Evolutionary conservation across 164 flowering plant species (phyloP).

Genomic region (Protea cynaroides): DNA sequence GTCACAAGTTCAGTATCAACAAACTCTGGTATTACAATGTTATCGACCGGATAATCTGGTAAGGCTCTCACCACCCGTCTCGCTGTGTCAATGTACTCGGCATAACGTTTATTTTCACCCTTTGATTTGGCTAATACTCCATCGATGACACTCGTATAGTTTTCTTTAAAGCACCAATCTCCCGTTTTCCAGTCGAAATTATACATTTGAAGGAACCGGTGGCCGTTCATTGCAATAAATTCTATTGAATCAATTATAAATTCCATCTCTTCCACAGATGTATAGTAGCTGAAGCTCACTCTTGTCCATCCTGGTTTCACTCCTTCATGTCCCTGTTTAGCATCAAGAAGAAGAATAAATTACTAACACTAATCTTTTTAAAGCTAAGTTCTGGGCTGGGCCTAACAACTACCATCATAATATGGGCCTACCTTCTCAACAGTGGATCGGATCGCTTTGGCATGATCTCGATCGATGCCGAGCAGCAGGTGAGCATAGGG

Average conservation of each 20-base stretch:
- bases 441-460: constrained; percentile 4
- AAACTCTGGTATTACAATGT: background rate
- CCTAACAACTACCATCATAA: too few species aligned
- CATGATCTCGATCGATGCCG: background rate
- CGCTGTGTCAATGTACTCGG: background rate
- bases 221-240: constrained; percentile 6
- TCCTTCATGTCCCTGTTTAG: constrained; percentile 11
- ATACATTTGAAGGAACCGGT: constrained; percentile 11
- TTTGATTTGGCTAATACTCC: background rate
- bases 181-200: constrained; percentile 11
- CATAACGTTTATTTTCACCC: background rate
- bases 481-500: constrained; percentile 16
- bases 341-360: background rate
- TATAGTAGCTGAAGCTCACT: constrained; percentile 15
- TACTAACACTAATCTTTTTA: too few species aligned
- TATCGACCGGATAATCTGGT: background rate
- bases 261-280: constrained; percentile 10
- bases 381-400: too few species aligned
- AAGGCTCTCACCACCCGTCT: background rate
- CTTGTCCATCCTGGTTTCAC: constrained; percentile 18
- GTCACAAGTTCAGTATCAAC: background rate
- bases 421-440: constrained; percentile 3
- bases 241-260: constrained; percentile 7
- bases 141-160: background rate
- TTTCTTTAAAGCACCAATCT: constrained; percentile 5